A percentile compares a stretch with the other conserved stretches of the same genome.
These are phyloP conservation scores for Alternaria sp. DNA, from an alignment of 2,329 filamentous ascomycete genomes.

Conservation along the genomic window DNA sequence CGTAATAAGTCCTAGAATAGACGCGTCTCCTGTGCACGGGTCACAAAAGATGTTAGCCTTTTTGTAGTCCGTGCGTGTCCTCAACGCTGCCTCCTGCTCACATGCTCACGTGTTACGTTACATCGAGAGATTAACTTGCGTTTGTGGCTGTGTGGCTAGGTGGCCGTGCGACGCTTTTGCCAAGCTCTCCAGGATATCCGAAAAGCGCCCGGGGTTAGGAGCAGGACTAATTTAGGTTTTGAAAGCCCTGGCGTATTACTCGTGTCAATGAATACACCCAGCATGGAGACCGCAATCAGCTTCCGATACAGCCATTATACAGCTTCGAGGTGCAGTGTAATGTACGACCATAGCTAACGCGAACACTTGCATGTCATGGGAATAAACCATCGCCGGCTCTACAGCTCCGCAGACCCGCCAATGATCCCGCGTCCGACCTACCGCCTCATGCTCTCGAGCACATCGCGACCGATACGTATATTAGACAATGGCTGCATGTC, in stretches of 20 bases:
- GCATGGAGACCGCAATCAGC: constrained; percentile 13
- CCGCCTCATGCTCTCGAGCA: constrained; percentile 19
- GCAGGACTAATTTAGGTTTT: too few relatives aligned
- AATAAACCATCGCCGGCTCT: constrained; percentile 16
- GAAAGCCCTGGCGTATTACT: not conserved
- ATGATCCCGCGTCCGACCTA: constrained; percentile 13
- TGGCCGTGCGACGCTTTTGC: too few relatives aligned
- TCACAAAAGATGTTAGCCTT: too few relatives aligned
- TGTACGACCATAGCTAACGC: constrained; percentile 14
- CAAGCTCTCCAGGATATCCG: too few relatives aligned
- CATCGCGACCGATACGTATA: constrained; percentile 20
- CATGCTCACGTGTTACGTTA: too few relatives aligned
- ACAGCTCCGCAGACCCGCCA: constrained; percentile 18
- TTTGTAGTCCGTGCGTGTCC: too few relatives aligned
- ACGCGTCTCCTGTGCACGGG: too few relatives aligned
- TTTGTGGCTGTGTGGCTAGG: too few relatives aligned
- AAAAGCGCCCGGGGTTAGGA: too few relatives aligned
- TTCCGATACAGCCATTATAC: constrained; percentile 14
- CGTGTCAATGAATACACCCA: constrained; percentile 9
- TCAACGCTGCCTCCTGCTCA: too few relatives aligned
- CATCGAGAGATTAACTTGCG: too few relatives aligned
- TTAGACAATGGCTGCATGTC: not conserved
- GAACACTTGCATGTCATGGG: constrained; percentile 18
- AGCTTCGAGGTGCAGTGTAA: constrained; percentile 13
- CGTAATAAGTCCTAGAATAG: too few relatives aligned